These are phyloP conservation scores for Athelia psychrophila DNA, from an alignment of 1,284 basidiomycete genomes.

Conservation along the genomic window DNA sequence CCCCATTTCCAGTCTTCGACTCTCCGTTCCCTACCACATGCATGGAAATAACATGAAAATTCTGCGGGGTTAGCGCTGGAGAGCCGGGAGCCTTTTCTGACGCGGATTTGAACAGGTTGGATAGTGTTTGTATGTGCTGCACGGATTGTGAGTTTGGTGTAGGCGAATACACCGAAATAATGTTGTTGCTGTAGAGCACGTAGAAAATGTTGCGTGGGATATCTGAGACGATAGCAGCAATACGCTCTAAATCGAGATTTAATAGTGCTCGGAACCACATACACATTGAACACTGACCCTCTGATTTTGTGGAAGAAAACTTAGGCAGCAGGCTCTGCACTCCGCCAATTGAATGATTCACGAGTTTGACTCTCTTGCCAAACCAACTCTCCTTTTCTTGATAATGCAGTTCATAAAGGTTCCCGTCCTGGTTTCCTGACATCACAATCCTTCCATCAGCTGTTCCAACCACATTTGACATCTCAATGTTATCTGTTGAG, in stretches of 20 bases:
- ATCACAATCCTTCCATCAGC: conserved; percentile 89
- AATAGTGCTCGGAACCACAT: conserved; percentile 4
- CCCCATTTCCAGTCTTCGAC: conserved; percentile 44
- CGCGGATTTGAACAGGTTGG: conserved; percentile 65
- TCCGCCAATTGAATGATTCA: conserved; percentile 80
- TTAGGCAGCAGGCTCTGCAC: conserved; percentile 72
- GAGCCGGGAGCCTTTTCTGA: conserved; percentile 77
- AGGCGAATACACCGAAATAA: conserved; percentile 67
- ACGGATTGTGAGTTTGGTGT: conserved; percentile 54
- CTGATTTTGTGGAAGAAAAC: conserved; percentile 53
- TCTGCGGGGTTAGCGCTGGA: conserved; percentile 64
- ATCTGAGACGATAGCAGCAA: conserved; percentile 68
- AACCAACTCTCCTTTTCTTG: conserved; percentile 94
- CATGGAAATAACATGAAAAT: conserved; percentile 62
- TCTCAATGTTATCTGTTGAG: conserved; percentile 72
- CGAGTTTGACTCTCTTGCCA: conserved; percentile 76
- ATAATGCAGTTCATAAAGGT: conserved; percentile 92
- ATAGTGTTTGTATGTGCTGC: conserved; percentile 65
- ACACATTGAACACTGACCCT: conserved; percentile 44
- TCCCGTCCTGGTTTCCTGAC: conserved; percentile 83
- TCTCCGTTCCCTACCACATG: conserved; percentile 63
- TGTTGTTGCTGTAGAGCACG: conserved; percentile 66
- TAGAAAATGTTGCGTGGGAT: conserved; percentile 68
- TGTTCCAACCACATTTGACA: conserved; percentile 83
- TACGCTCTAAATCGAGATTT: conserved; percentile 50